phyloP scores from a whole-genome alignment of 2,329 filamentous ascomycete genomes.

The Biscogniauxia mediterranea region DNA sequence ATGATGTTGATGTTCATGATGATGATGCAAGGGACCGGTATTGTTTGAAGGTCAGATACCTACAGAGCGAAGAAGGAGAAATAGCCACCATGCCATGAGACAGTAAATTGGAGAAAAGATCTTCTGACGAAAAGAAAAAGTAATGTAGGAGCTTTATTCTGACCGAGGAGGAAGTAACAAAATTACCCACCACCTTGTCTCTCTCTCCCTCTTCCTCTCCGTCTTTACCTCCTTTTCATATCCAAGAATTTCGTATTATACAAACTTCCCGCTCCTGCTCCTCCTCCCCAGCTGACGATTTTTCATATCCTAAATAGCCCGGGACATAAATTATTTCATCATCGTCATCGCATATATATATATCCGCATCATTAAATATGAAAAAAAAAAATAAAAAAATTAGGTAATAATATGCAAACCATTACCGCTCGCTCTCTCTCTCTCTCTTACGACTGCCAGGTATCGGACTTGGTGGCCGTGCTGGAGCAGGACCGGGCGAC shows the following conservation, averaged over 20 bases:
- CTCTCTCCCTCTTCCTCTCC: not conserved
- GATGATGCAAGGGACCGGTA: no score
- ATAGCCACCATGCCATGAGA: no score
- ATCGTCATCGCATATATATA: not conserved
- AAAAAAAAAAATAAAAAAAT: not conserved
- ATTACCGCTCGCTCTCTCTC: not conserved
- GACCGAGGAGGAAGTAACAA: no score
- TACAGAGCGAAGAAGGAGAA: no score
- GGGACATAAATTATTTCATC: not conserved
- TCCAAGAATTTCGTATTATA: not conserved
- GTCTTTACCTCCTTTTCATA: not conserved
- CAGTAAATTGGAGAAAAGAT: no score
- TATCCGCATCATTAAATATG: not conserved
- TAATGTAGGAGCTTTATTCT: no score
- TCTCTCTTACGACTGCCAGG: slow-evolving; percentile 30
- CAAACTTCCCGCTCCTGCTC: not conserved
- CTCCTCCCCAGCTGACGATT: not conserved
- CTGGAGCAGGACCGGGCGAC: slow-evolving; percentile 33
- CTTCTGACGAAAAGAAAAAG: no score
- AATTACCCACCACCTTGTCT: no score
- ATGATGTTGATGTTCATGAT: no score
- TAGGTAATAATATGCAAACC: not conserved
- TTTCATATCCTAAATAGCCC: no score
- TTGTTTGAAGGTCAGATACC: no score
- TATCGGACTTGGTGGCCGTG: slow-evolving; percentile 29